phyloP scores from a whole-genome alignment of 768 basidiomycete species.

The Auriscalpium orientale region DNA sequence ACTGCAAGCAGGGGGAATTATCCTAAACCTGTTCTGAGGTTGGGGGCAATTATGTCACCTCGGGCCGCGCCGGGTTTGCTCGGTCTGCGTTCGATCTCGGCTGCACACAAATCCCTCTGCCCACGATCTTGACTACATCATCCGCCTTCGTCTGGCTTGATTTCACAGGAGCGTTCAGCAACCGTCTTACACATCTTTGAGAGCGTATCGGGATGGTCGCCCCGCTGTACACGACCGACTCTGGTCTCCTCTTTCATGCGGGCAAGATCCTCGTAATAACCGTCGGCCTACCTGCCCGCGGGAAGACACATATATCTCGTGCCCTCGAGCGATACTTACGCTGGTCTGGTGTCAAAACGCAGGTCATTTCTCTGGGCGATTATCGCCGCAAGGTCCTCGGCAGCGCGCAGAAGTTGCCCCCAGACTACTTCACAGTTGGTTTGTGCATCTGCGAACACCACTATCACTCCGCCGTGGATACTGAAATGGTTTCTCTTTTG shows the following conservation, averaged over 20 bases:
- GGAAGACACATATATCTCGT: conserved; percentile 95
- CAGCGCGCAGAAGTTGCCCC: conserved; percentile 77
- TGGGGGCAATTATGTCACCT: no score
- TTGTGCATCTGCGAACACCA: conserved; percentile 19
- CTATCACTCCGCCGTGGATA: background rate
- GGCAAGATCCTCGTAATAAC: conserved; percentile 93
- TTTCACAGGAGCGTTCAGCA: background rate
- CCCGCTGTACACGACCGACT: conserved; percentile 91
- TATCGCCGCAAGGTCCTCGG: conserved; percentile 88
- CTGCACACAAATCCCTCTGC: no score
- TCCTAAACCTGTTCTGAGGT: no score
- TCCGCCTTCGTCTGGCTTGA: background rate
- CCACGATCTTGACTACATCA: no score
- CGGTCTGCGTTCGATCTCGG: no score
- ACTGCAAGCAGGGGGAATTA: no score
- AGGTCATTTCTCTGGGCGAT: conserved; percentile 92
- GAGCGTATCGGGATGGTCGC: conserved; percentile 58
- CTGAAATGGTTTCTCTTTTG: background rate
- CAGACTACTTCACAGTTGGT: conserved; percentile 89
- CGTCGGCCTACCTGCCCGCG: conserved; percentile 88
- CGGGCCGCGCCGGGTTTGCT: no score
- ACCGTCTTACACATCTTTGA: background rate
- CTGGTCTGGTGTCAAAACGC: conserved; percentile 97
- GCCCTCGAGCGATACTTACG: conserved; percentile 94
- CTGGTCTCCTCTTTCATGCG: conserved; percentile 81